Evolutionary conservation across 2,329 filamentous ascomycete species (phyloP), one percentile per base, ranked within the genome.

Genomic region (Huntiella abstrusa): DNA sequence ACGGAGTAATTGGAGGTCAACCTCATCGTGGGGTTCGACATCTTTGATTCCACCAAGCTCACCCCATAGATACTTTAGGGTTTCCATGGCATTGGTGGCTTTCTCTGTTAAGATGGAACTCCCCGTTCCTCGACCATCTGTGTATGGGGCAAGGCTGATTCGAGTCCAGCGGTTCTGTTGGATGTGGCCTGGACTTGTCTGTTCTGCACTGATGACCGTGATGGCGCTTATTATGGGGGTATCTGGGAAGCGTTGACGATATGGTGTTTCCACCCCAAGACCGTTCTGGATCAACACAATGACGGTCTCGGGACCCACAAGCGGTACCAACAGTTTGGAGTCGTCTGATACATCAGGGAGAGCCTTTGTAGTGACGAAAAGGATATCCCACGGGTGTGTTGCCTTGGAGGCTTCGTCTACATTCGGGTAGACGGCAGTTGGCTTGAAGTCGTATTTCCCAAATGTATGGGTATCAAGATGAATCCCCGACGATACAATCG

Each of bases 131-230:
- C 67, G 56, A 11, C 72, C 69, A 13, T 71, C 58, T 1, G 69
- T 67, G 58, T 78, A 83, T 10, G 78, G 75, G 0, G 79, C 80
- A 44, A 81, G 67, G 55, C 76, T 79, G 50, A 83, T 77, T 36
- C 79, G 64, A 39, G 80, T 84, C 80, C 80, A 84, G 35, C 78
- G 70, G 57, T 83, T 82, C 60, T 84, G 80, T 41, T 71, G 67
- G 48, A 84, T 71, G 0, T 70, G 62, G 4, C 80, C 80, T 17
- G 70, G 74, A 2, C 62, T 60, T 4, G 68, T 70, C 59, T 83
- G 80, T 52, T 77, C 79, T 12, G 76, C 79, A 52, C 73, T 79
- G 32, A 80, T 68, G 50, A 83, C 69, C 2, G 80, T 83, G 28
- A 83, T 79, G 17, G 74, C 79, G 53, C 72, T 80, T 49, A 83